A percentile compares a stretch with the other conserved stretches of the same genome.
Conservation (phyloP, 352 stramenopile species). For the Globisporangium viniferum region DNA sequence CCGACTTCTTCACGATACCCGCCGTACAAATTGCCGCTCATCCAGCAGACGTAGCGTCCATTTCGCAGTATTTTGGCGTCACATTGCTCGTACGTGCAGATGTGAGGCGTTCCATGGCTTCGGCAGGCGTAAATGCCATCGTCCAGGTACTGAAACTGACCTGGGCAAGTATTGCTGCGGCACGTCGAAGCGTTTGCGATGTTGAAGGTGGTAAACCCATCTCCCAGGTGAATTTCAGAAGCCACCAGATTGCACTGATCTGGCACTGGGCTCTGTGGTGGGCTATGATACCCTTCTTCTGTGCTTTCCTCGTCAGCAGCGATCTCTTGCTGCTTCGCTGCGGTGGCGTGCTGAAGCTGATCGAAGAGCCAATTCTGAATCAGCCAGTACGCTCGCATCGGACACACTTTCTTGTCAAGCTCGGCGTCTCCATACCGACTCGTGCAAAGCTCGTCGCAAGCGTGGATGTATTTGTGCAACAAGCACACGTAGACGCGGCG, state of each 20-base stretch:
- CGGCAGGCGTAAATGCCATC: slow-evolving; percentile 71
- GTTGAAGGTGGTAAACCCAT: slow-evolving; percentile 51
- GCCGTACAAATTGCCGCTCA: slow-evolving; percentile 62
- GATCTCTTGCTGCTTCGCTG: slow-evolving; percentile 9
- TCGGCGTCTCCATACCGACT: slow-evolving; percentile 56
- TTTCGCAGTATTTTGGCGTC: slow-evolving; percentile 47
- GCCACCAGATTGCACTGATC: slow-evolving; percentile 32
- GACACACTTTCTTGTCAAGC: slow-evolving; percentile 62
- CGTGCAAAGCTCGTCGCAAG: slow-evolving; percentile 70
- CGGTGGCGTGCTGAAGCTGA: slow-evolving; percentile 35
- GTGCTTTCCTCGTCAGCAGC: slow-evolving; percentile 18
- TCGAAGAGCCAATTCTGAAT: slow-evolving; percentile 82
- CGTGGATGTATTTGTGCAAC: slow-evolving; percentile 80
- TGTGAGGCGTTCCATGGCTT: slow-evolving; percentile 60
- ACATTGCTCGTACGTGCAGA: slow-evolving; percentile 78
- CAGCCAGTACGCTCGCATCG: slow-evolving; percentile 71
- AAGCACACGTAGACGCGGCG: slow-evolving; percentile 77
- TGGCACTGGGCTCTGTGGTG: neutral
- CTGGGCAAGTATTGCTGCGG: slow-evolving; percentile 28
- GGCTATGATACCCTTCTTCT: slow-evolving; percentile 15
- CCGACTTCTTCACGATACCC: slow-evolving; percentile 54
- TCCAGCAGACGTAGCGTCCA: slow-evolving; percentile 68
- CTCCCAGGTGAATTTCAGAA: slow-evolving; percentile 60
- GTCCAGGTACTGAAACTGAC: slow-evolving; percentile 65
- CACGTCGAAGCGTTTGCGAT: slow-evolving; percentile 44